Percentiles rank a stretch among this genome's conserved stretches.
These are phyloP conservation scores for Rhizopogon vulgaris DNA, from an alignment of 768 basidiomycete species.

Conservation along the genomic window DNA sequence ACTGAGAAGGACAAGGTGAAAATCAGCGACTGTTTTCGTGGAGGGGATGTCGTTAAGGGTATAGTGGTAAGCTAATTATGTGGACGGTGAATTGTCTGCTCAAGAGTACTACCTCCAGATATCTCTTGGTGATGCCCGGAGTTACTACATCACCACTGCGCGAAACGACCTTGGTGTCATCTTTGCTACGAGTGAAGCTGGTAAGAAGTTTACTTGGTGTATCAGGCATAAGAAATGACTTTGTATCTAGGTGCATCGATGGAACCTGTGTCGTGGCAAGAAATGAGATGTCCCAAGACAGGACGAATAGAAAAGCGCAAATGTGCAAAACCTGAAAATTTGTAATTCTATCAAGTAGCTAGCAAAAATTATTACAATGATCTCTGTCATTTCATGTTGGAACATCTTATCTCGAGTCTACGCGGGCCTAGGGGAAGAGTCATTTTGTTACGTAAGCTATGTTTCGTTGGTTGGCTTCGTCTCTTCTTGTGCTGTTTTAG, in stretches of 20 bases:
- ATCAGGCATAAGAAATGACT: not conserved
- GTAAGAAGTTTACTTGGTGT: slow-evolving; percentile 30
- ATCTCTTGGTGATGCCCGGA: slow-evolving; percentile 85
- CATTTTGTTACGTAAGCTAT: slow-evolving; percentile 2
- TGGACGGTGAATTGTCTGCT: slow-evolving; percentile 3
- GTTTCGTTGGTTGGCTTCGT: not conserved
- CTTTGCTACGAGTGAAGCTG: slow-evolving; percentile 84
- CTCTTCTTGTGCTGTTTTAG: not conserved
- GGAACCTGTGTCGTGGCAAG: slow-evolving; percentile 85
- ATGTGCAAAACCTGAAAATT: slow-evolving; percentile 75
- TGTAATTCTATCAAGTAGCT: slow-evolving; percentile 33
- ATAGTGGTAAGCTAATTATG: slow-evolving; percentile 55
- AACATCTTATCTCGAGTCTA: no score
- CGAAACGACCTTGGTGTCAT: slow-evolving; percentile 88
- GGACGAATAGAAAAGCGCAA: slow-evolving; percentile 77
- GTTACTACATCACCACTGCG: slow-evolving; percentile 89
- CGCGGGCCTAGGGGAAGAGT: not conserved
- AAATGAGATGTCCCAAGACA: slow-evolving; percentile 84
- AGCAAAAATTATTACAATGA: not conserved
- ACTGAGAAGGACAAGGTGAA: slow-evolving; percentile 89
- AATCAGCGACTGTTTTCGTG: slow-evolving; percentile 86
- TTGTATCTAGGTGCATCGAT: slow-evolving; percentile 59
- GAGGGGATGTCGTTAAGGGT: slow-evolving; percentile 86
- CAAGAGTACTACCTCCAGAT: slow-evolving; percentile 44
- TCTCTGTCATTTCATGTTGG: no score